phyloP scores from a whole-genome alignment of 2,329 filamentous ascomycete genomes.

The Microdochium trichocladiopsis region DNA sequence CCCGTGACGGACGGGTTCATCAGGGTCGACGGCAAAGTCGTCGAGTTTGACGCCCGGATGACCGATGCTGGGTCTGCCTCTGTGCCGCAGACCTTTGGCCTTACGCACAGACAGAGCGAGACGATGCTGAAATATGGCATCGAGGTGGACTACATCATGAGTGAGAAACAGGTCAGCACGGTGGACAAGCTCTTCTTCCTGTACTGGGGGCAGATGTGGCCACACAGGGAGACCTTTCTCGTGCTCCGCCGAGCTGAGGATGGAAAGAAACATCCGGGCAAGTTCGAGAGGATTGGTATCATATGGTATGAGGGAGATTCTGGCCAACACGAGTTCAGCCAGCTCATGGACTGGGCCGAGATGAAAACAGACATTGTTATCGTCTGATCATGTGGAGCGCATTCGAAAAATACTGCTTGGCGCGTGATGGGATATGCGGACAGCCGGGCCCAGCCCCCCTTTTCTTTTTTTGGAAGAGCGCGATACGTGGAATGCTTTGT shows the following conservation, averaged over 20 bases:
- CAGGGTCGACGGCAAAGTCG: slow-evolving; percentile 1
- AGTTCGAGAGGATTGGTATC: slow-evolving; percentile 4
- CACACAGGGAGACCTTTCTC: not conserved
- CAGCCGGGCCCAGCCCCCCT: too few species aligned
- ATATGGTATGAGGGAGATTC: not conserved
- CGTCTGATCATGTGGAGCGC: too few species aligned
- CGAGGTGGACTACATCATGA: slow-evolving; percentile 3
- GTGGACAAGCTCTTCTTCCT: slow-evolving; percentile 1
- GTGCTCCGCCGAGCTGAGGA: not conserved
- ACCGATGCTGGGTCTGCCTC: not conserved
- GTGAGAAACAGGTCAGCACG: not conserved
- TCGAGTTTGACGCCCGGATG: not conserved
- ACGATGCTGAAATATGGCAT: not conserved
- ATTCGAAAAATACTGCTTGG: too few species aligned
- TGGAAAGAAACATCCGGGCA: not conserved
- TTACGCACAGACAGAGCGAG: not conserved
- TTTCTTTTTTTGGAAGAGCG: too few species aligned
- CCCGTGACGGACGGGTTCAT: slow-evolving; percentile 2
- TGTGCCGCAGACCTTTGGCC: not conserved
- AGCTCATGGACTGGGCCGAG: not conserved
- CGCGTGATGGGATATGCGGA: too few species aligned
- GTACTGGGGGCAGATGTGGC: slow-evolving; percentile 4
- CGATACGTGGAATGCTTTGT: too few species aligned
- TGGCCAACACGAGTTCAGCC: not conserved
- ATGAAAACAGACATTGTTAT: not conserved